Evolutionary conservation across 495 filamentous ascomycete genomes (phyloP).

Genomic region (Jackrogersella minutella): DNA sequence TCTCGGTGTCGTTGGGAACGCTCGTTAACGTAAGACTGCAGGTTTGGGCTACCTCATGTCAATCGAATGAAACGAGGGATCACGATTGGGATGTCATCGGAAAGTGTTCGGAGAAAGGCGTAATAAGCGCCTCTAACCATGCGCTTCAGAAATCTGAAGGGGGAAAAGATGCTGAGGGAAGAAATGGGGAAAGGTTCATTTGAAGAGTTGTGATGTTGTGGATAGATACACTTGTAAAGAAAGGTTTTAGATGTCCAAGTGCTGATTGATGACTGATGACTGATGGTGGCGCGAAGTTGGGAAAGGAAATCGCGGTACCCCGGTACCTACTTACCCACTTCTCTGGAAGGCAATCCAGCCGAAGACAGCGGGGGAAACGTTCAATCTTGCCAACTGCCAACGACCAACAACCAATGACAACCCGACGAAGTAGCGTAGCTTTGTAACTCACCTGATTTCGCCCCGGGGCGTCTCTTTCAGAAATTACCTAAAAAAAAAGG

Average conservation of each 20-base stretch:
- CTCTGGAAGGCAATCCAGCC: too few relatives aligned
- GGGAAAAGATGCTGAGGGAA: neutral
- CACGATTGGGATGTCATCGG: constrained; percentile 12
- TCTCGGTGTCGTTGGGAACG: constrained; percentile 3
- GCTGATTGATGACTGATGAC: too few relatives aligned
- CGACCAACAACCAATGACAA: too few relatives aligned
- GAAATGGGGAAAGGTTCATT: too few relatives aligned
- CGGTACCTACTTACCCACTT: too few relatives aligned
- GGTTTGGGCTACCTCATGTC: constrained; percentile 20
- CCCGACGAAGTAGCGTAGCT: constrained; percentile 13
- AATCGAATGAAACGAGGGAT: constrained; percentile 2
- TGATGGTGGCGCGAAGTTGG: constrained; percentile 12
- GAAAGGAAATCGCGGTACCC: constrained; percentile 27
- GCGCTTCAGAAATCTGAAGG: neutral
- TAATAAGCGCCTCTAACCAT: neutral
- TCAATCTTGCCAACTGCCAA: too few relatives aligned
- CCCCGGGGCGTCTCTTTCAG: neutral
- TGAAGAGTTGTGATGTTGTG: neutral
- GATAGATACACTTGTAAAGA: neutral
- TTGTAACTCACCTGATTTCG: neutral
- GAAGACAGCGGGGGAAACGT: too few relatives aligned
- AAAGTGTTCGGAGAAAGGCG: neutral
- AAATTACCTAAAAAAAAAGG: neutral
- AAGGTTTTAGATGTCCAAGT: constrained; percentile 8
- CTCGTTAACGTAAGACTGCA: constrained; percentile 17